Evolutionary conservation across 2,329 filamentous ascomycete genomes (phyloP), one percentile per base, ranked within the genome.

Genomic region (Coniochaeta prunicola): DNA sequence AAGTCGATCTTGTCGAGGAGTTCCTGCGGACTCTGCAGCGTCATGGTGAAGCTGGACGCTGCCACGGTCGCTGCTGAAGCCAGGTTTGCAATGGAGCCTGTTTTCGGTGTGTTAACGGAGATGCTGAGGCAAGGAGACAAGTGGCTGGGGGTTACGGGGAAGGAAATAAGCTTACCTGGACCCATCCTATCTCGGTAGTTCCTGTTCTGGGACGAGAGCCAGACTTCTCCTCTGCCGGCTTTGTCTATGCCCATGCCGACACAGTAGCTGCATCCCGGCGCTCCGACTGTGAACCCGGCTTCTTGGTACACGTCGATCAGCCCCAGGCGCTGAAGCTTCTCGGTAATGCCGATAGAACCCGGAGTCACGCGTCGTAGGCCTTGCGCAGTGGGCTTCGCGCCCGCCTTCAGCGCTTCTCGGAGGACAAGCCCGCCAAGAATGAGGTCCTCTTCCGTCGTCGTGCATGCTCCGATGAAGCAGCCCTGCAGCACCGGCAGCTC

Each of bases 131-230:
- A 53, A n/a, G 15, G 17, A 9, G 15, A 1, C 19, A 38, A 15
- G 9, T n/a, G 19, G 15, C 17, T 38, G 36, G 5, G 17, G 36
- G 33, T 4, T 38, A 38, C 36, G 10, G 3, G 15, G 15, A 40
- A 21, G 7, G 28, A 15, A 53, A 2, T n/a, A 3, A 50, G 19
- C 45, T 4, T 31, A 53, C 45, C 45, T 6, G 45, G 45, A 1
- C 74, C 74, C 74, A 77, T 77, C 2, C 75, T 66, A 59, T 78
- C 76, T 58, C 73, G 64, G 60, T 77, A 77, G 58, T 78, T 77
- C 7, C 75, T 66, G 61, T 78, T 77, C 63, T 77, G 74, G 5
- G 71, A 74, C 9, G 69, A 73, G 1, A 77, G 59, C 75, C 76
- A 77, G 1, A 74, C 72, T 59, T 77, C 74, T 1, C 74, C 75